Evolutionary conservation across 1,284 basidiomycete genomes (phyloP).

Genomic region (Irpex lacteus): DNA sequence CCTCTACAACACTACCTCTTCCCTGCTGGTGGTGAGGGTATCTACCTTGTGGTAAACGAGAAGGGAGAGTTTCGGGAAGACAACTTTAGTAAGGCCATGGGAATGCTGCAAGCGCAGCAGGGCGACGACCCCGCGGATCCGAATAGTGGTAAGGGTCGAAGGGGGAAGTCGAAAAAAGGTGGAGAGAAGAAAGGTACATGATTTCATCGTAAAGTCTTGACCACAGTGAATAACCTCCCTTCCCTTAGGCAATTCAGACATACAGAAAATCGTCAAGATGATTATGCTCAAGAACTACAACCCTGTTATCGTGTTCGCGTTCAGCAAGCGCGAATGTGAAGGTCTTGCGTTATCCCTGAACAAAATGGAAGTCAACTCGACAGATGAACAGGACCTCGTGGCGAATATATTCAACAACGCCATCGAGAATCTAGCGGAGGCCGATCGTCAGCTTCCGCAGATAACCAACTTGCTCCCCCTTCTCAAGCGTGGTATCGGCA

Average conservation of each 20-base stretch:
- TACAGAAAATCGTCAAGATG: constrained; percentile 98
- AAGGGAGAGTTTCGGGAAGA: constrained; percentile 96
- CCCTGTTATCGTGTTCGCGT: constrained; percentile 98
- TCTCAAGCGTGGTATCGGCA: constrained; percentile 94
- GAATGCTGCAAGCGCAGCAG: constrained; percentile 77
- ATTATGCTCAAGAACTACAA: constrained; percentile 99
- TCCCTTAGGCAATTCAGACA: constrained; percentile 79
- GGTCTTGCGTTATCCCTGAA: constrained; percentile 87
- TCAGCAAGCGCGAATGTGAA: constrained; percentile 98
- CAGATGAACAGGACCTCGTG: constrained; percentile 91
- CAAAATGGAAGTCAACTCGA: constrained; percentile 95
- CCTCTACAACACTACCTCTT: constrained; percentile 99
- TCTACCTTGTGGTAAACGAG: constrained; percentile 97
- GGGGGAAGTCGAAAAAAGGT: constrained; percentile 89
- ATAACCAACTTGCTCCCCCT: constrained; percentile 93
- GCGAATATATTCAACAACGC: constrained; percentile 93
- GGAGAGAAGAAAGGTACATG: constrained; percentile 83
- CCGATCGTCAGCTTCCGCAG: constrained; percentile 91
- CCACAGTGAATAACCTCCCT: background rate
- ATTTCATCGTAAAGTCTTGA: background rate
- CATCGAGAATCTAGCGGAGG: constrained; percentile 84
- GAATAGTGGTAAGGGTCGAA: constrained; percentile 76
- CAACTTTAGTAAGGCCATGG: constrained; percentile 98
- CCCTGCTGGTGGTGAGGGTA: constrained; percentile 94
- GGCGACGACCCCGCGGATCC: constrained; percentile 95